phyloP scores from a whole-genome alignment of 73 alveolate genomes.

The Symbiodinium pilosum region DNA sequence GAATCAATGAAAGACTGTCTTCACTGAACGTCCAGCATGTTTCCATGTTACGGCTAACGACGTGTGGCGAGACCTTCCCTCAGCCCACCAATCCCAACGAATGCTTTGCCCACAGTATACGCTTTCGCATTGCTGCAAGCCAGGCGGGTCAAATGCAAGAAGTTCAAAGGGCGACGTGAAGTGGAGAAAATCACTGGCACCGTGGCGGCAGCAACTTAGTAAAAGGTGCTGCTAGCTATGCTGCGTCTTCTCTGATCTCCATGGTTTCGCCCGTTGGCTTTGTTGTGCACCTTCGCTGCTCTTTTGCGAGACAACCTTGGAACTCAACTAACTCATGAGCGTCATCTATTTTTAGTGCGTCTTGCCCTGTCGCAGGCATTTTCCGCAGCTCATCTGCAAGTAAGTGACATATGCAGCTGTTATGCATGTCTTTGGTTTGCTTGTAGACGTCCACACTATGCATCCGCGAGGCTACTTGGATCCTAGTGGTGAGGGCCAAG shows the following conservation, averaged over 20 bases:
- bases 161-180: slow-evolving; percentile 66
- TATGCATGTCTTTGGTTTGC: too few relatives aligned
- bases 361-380: background rate
- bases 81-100: too few relatives aligned
- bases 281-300: too few relatives aligned
- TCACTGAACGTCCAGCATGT: too few relatives aligned
- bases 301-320: too few relatives aligned
- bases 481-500: slow-evolving; percentile 92
- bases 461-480: slow-evolving; percentile 48
- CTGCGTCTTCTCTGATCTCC: background rate
- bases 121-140: background rate
- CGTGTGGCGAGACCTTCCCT: too few relatives aligned
- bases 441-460: too few relatives aligned
- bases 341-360: background rate
- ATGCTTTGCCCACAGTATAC: too few relatives aligned
- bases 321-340: background rate
- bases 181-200: slow-evolving; percentile 61
- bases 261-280: too few relatives aligned
- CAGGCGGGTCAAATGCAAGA: slow-evolving; percentile 77
- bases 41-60: too few relatives aligned
- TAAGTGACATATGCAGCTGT: too few relatives aligned
- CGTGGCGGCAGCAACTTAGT: background rate
- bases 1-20: too few relatives aligned
- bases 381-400: background rate
- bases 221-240: background rate